Base-by-base conservation (phyloP, 768 basidiomycete genomes). In the Lyophyllum decastes region DNA sequence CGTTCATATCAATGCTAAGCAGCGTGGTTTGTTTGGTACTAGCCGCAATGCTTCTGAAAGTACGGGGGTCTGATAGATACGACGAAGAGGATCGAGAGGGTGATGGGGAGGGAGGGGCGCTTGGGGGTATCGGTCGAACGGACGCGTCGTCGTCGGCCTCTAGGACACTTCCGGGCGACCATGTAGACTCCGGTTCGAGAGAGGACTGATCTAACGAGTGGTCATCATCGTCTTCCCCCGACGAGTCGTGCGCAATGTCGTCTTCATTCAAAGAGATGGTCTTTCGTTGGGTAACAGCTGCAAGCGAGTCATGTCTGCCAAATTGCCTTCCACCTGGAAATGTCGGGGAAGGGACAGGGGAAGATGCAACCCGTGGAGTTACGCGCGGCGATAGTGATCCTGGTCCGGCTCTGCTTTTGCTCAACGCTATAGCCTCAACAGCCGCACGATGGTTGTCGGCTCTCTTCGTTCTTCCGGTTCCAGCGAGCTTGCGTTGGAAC, bases 61-160 rank as follows among this genome's bases (percentile, higher is more conserved):
- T 93, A 53, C 87, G 83, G 16, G 91, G 83, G 64, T 91, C 83
- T 5, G 92, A 92, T 25, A 92, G 81, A 71, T 92, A 89, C 0
- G 90, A 92, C 0, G 90, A 91, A 1, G 91, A 93, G 2, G 88
- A 93, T 54, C 82, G 85, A 2, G 91, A 94, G 2, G 89, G 92
- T 0, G 92, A 89, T 4, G 94, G 94, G 0, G 93, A 95, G 11
- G 90, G 91, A 11, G 93, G 92, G 4, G 86, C 80, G 63, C 90
- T 94, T 4, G 96, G 96, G 22, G 94, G 92, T 34, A 98, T 73
- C 3, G 95, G 94, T 27, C 94, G 85, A 16, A 97, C 72, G 35
- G 94, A 96, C 10, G 96, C 96, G 67, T 97, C 94, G 54, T 97
- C 96, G 68, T 98, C 95, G 16, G 94, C 95, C 72, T 93, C 93